Conservation (phyloP, 257 asterid species). For the Solanum megistacrolobum region DNA sequence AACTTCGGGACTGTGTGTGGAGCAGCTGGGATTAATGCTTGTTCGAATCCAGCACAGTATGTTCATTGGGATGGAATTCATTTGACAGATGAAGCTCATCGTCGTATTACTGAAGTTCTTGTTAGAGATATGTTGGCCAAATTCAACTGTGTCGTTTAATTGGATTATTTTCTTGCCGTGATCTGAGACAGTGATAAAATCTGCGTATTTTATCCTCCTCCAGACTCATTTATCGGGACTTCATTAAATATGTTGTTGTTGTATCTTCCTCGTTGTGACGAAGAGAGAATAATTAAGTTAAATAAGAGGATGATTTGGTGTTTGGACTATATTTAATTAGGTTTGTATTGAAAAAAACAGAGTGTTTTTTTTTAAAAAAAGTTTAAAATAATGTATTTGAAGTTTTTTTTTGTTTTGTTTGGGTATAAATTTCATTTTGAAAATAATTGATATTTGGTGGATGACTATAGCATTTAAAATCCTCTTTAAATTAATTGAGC, state of each 20-base stretch:
- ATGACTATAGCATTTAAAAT: neutral
- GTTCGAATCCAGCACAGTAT: neutral
- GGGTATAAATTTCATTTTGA: neutral
- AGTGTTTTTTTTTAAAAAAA: too few relatives aligned
- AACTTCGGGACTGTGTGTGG: neutral
- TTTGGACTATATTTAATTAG: neutral
- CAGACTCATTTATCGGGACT: too few relatives aligned
- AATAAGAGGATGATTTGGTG: neutral
- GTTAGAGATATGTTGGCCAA: neutral
- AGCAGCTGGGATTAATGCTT: neutral
- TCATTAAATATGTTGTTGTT: neutral
- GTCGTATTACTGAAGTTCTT: neutral
- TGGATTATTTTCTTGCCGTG: neutral
- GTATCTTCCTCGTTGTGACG: too few relatives aligned
- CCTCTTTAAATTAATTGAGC: neutral
- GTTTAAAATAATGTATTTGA: neutral
- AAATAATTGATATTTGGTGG: neutral
- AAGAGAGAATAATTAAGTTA: neutral
- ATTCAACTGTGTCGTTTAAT: neutral
- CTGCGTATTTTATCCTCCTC: too few relatives aligned
- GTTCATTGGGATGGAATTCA: constrained; percentile 2
- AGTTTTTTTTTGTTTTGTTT: too few relatives aligned
- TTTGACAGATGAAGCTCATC: neutral
- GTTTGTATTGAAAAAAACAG: too few relatives aligned
- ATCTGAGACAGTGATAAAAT: neutral